Evolutionary conservation across 345 rosid species (phyloP).

Genomic region (Salix caprea): DNA sequence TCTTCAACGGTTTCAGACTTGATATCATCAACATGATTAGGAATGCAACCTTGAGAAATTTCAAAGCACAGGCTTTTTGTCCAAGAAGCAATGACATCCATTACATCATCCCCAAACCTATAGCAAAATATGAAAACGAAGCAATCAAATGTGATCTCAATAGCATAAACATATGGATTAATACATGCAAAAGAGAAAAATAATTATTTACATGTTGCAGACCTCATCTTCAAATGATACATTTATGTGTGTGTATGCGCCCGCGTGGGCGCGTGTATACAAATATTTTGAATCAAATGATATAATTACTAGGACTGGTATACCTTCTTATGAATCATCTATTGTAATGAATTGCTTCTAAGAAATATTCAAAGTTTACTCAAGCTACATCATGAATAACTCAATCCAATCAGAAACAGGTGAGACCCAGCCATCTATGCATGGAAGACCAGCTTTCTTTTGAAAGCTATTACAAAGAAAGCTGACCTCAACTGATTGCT

Average conservation of each 20-base stretch:
- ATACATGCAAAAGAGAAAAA: no score
- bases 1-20: conserved; percentile 48
- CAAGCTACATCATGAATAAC: not conserved
- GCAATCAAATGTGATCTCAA: not conserved
- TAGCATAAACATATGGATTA: not conserved
- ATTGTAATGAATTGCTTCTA: not conserved
- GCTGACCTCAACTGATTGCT: no score
- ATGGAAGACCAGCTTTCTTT: no score
- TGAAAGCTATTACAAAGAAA: no score
- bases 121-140: conserved; percentile 7
- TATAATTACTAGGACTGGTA: not conserved
- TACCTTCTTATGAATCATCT: not conserved
- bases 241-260: no score
- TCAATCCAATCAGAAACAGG: not conserved
- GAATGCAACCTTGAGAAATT: conserved; percentile 47
- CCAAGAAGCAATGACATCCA: conserved; percentile 89
- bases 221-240: no score
- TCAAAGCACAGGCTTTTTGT: conserved; percentile 68
- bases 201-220: no score
- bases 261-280: no score
- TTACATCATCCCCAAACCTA: conserved; percentile 96
- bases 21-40: conserved; percentile 36
- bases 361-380: not conserved
- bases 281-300: not conserved
- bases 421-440: not conserved